Percentiles rank a stretch among this genome's conserved stretches.
These are phyloP conservation scores for Zasmidium citrigriseum DNA, from an alignment of 2,329 filamentous ascomycete genomes.

Conservation along the genomic window DNA sequence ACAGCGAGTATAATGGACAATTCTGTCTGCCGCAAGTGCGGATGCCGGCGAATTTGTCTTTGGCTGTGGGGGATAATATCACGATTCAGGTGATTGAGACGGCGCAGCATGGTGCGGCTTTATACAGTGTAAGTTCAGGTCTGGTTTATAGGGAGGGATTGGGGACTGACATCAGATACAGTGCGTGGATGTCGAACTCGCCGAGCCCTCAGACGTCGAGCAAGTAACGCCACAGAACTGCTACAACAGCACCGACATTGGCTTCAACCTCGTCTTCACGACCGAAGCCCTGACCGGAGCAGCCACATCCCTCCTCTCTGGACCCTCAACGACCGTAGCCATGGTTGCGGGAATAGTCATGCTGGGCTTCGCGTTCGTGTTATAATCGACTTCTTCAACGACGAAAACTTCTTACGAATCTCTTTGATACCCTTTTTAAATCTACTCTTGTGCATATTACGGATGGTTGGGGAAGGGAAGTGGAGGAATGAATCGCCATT, in stretches of 20 bases:
- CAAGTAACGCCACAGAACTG: conserved; percentile 81
- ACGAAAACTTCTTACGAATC: neutral
- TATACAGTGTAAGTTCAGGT: conserved; percentile 72
- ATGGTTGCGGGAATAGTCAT: neutral
- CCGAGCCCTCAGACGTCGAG: conserved; percentile 72
- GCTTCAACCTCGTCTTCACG: conserved; percentile 76
- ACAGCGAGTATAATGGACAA: conserved; percentile 75
- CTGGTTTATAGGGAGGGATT: neutral
- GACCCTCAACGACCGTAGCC: neutral
- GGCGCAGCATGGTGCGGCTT: conserved; percentile 77
- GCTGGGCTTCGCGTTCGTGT: neutral
- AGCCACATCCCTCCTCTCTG: conserved; percentile 5
- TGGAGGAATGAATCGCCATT: neutral
- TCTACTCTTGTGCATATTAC: neutral
- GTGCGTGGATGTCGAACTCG: conserved; percentile 95
- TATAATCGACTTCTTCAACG: conserved; percentile 2
- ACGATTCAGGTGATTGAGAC: conserved; percentile 87
- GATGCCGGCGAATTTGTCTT: conserved; percentile 67
- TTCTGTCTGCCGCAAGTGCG: conserved; percentile 90
- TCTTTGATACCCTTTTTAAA: neutral
- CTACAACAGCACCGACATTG: conserved; percentile 78
- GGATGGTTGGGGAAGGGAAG: neutral
- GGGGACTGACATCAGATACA: conserved; percentile 38
- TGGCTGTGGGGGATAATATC: conserved; percentile 80
- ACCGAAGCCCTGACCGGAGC: conserved; percentile 34